These are phyloP conservation scores for Cornus suecica DNA, from an alignment of 148 eudicot genomes.

Conservation along the genomic window DNA sequence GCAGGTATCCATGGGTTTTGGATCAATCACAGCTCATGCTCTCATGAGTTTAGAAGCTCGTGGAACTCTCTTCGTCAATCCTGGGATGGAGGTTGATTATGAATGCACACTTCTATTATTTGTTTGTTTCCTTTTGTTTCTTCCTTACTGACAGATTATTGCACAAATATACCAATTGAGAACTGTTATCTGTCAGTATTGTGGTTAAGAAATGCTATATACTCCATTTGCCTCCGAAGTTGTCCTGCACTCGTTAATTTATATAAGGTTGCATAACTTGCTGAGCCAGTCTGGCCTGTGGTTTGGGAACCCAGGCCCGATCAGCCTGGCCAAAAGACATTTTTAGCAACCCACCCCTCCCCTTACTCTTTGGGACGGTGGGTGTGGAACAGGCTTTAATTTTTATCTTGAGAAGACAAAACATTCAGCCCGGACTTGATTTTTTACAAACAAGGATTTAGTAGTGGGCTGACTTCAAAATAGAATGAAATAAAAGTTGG, in stretches of 20 bases:
- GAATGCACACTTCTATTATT: neutral
- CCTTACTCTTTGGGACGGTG: too few species aligned
- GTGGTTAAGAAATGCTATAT: neutral
- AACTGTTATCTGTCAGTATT: neutral
- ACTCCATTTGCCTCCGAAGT: constrained; percentile 2
- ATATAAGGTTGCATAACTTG: too few species aligned
- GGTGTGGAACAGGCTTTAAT: too few species aligned
- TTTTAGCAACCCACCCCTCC: too few species aligned
- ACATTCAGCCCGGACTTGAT: too few species aligned
- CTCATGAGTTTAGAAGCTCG: constrained; percentile 93
- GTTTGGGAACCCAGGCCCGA: too few species aligned
- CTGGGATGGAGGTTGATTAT: constrained; percentile 80
- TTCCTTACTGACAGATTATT: neutral
- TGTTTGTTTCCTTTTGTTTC: neutral
- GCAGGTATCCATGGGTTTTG: constrained; percentile 93
- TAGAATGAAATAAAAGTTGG: too few species aligned
- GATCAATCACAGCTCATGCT: constrained; percentile 78
- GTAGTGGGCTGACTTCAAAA: too few species aligned
- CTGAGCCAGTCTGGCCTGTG: too few species aligned
- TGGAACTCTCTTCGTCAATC: constrained; percentile 81
- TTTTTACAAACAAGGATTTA: too few species aligned
- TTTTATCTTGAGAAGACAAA: too few species aligned
- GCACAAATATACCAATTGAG: neutral
- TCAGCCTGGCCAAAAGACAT: too few species aligned
- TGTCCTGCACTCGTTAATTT: neutral